Percentiles rank a stretch among this genome's conserved stretches.
Evolutionary conservation across 176 grass and related monocot species (phyloP).

Genomic region (sorghum (Sorghum bicolor)): DNA sequence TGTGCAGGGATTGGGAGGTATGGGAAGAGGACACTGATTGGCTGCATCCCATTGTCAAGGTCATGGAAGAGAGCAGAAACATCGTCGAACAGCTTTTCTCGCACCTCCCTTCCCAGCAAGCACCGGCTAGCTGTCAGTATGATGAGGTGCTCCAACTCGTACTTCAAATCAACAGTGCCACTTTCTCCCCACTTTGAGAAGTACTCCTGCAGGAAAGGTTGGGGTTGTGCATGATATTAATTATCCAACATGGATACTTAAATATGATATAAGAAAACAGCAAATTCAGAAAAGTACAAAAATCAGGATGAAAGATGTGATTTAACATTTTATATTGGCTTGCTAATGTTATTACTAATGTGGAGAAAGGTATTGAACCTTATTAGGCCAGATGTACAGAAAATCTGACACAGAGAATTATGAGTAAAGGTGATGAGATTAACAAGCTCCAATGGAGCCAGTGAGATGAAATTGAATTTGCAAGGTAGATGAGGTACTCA

Average conservation of each 20-base stretch:
- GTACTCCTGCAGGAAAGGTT: slow-evolving; percentile 59
- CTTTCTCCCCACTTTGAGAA: slow-evolving; percentile 98
- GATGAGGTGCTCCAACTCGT: slow-evolving; percentile 96
- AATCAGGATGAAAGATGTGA: not conserved
- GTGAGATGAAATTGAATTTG: not conserved
- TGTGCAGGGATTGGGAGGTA: slow-evolving; percentile 89
- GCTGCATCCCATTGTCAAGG: slow-evolving; percentile 91
- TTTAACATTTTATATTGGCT: not conserved
- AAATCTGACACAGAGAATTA: not conserved
- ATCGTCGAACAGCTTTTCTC: slow-evolving; percentile 95
- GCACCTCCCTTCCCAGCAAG: slow-evolving; percentile 86
- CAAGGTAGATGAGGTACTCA: not conserved
- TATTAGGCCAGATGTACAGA: not conserved
- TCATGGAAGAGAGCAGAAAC: slow-evolving; percentile 97
- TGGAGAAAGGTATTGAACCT: not conserved
- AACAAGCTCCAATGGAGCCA: not conserved
- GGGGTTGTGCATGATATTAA: slow-evolving; percentile 1
- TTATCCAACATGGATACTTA: not conserved
- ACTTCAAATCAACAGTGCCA: slow-evolving; percentile 89
- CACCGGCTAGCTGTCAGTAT: slow-evolving; percentile 95
- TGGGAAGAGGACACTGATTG: slow-evolving; percentile 90
- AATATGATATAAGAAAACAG: not conserved
- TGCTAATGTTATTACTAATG: not conserved
- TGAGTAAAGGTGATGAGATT: not conserved
- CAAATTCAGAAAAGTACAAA: not conserved